Base-by-base conservation (phyloP, 2,329 filamentous ascomycete genomes). In the Blastomyces emzantsi region DNA sequence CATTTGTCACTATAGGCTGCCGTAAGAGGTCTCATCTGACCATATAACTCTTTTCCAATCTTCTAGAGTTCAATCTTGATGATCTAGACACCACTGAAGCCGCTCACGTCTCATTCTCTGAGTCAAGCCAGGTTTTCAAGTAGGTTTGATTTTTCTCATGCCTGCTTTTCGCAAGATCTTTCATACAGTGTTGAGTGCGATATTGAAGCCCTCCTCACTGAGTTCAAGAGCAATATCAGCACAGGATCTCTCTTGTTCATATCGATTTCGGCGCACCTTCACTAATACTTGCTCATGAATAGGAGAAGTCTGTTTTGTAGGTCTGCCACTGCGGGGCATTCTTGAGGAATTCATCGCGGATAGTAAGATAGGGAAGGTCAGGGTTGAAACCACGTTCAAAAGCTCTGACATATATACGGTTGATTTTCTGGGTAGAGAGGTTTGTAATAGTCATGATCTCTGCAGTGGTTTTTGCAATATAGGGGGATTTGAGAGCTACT, bases 11-110 rank as follows among this genome's bases (percentile, higher is more conserved):
- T n/a, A n/a, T n/a, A n/a, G n/a, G n/a, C n/a, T n/a, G n/a, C n/a
- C n/a, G n/a, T n/a, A n/a, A n/a, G n/a, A n/a, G 30, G 30, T 30
- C 30, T 30, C 30, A 30, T 30, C 30, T 30, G 30, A 30, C 30
- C 30, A 30, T 30, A 30, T 30, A 30, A 30, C 30, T 30, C 30
- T 30, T 30, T 30, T 30, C 30, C 30, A 30, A 5, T 30, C 30
- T 30, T 30, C 30, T 30, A 70, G 25, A n/a, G 61, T 69, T 62
- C 64, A 71, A 55, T 68, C 17, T 60, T 66, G 43, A 63, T 70
- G 52, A 13, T 36, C 17, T 9, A 66, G 39, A 52, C 43, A 63
- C n/a, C 66, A 69, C 43, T 62, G 15, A 45, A 69, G 62, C 19
- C 63, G 58, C 36, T 55, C 62, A 17, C 52, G 15, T 43, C 49